Evolutionary conservation across 2,329 filamentous ascomycete species (phyloP).

Genomic region (Fusarium bactridioides): DNA sequence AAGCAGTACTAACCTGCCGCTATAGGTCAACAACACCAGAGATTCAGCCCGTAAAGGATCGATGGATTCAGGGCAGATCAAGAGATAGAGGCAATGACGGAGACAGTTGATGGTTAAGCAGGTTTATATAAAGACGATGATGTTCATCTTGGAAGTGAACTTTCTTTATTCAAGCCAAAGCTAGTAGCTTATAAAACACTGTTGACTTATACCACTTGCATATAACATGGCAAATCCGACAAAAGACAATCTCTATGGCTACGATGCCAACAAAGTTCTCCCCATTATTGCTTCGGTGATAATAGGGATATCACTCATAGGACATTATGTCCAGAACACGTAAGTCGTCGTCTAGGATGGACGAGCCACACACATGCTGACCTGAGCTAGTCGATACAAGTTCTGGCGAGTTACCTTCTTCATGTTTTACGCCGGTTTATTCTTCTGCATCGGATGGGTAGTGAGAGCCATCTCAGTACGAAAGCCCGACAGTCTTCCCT

Average conservation of each 20-base stretch:
- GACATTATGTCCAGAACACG: constrained; percentile 33
- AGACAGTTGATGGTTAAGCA: background rate
- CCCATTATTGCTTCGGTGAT: constrained; percentile 32
- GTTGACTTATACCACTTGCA: background rate
- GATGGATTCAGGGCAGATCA: background rate
- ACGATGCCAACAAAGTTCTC: constrained; percentile 37
- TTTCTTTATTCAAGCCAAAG: background rate
- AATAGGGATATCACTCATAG: constrained; percentile 23
- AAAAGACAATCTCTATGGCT: constrained; percentile 36
- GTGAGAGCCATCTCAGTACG: constrained; percentile 31
- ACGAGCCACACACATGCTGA: background rate
- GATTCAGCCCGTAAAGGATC: background rate
- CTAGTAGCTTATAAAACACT: background rate
- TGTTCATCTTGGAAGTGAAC: background rate
- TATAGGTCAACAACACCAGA: background rate
- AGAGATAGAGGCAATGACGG: background rate
- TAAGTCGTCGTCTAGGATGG: background rate
- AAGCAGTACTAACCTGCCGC: constrained; percentile 18
- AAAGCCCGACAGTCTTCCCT: constrained; percentile 27
- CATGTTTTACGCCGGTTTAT: constrained; percentile 38
- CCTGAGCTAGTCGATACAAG: constrained; percentile 22
- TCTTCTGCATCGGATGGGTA: constrained; percentile 35
- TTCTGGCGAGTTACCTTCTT: constrained; percentile 41
- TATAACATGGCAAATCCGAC: constrained; percentile 24
- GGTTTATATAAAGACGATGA: background rate